Conservation (phyloP, 116 monocot genomes). For the Cymodocea nodosa region DNA sequence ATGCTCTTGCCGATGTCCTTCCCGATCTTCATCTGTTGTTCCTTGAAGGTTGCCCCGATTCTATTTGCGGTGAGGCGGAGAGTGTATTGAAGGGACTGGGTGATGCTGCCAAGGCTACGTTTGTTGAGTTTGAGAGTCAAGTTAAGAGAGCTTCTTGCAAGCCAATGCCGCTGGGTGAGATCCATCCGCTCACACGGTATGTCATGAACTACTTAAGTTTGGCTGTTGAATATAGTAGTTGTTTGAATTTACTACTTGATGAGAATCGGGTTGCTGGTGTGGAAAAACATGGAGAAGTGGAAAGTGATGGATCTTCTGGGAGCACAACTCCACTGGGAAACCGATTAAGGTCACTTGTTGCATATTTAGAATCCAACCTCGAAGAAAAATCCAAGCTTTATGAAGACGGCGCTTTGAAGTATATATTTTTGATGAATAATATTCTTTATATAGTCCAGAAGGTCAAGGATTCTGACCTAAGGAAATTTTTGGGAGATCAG, state of each 20-base stretch:
- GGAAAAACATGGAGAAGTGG: slow-evolving; percentile 2
- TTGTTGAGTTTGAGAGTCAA: slow-evolving; percentile 47
- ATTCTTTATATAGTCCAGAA: slow-evolving; percentile 68
- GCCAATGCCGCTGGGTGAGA: slow-evolving; percentile 41
- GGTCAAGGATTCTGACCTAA: slow-evolving; percentile 61
- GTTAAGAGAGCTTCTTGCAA: slow-evolving; percentile 46
- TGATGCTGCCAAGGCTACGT: slow-evolving; percentile 49
- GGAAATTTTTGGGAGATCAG: slow-evolving; percentile 50
- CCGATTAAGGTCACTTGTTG: slow-evolving; percentile 30
- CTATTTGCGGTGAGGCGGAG: slow-evolving; percentile 41
- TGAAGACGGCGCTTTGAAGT: slow-evolving; percentile 57
- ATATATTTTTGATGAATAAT: slow-evolving; percentile 88
- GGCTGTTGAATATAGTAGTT: slow-evolving; percentile 37
- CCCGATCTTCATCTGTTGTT: slow-evolving; percentile 38
- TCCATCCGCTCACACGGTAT: slow-evolving; percentile 76
- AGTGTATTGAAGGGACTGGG: slow-evolving; percentile 46
- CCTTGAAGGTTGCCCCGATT: slow-evolving; percentile 18
- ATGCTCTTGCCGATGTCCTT: slow-evolving; percentile 41
- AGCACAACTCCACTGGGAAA: slow-evolving; percentile 30
- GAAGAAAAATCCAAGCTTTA: slow-evolving; percentile 81
- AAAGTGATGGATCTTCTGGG: slow-evolving; percentile 14
- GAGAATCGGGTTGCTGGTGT: slow-evolving; percentile 12
- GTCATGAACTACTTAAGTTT: slow-evolving; percentile 83
- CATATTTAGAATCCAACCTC: slow-evolving; percentile 63
- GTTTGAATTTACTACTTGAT: slow-evolving; percentile 41